Evolutionary conservation across 177 flowering plant genomes (phyloP).

Genomic region (Vitis hybrid): DNA sequence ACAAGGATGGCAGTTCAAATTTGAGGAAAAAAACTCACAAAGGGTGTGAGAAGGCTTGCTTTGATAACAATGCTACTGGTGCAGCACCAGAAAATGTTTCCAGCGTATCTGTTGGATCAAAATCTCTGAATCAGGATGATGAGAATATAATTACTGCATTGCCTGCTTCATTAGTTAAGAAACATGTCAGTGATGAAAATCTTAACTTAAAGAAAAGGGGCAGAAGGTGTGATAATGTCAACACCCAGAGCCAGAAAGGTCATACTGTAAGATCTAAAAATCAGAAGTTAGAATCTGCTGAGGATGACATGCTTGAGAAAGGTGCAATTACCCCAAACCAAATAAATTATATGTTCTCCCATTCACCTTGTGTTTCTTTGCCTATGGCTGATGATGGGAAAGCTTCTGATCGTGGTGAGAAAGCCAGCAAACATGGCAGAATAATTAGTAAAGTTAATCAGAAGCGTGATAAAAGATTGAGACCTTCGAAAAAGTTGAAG

Average conservation of each 20-base stretch:
- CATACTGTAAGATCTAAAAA: constrained; percentile 13
- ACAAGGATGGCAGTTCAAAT: constrained; percentile 6
- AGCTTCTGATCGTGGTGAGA: background rate
- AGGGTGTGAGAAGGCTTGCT: constrained; percentile 14
- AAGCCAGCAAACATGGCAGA: background rate
- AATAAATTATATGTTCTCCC: background rate
- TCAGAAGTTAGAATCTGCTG: constrained; percentile 6
- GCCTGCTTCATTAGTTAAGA: constrained; percentile 14
- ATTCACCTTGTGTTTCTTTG: background rate
- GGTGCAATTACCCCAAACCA: constrained; percentile 2
- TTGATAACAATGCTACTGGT: constrained; percentile 3
- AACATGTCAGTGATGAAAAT: constrained; percentile 8
- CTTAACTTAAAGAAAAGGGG: constrained; percentile 3
- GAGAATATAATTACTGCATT: background rate
- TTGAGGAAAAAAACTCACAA: constrained; percentile 16
- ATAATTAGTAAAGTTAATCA: constrained; percentile 4
- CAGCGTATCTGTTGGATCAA: constrained; percentile 16
- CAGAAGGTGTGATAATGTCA: constrained; percentile 1
- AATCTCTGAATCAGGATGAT: constrained; percentile 9
- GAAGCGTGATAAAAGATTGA: constrained; percentile 2
- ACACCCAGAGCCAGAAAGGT: background rate
- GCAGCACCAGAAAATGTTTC: constrained; percentile 9
- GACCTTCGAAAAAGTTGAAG: constrained; percentile 20
- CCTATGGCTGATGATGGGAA: constrained; percentile 1
- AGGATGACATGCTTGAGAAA: constrained; percentile 6